Conservation (phyloP, 2,329 filamentous ascomycete species). For the Cladosporium cucumerinum region DNA sequence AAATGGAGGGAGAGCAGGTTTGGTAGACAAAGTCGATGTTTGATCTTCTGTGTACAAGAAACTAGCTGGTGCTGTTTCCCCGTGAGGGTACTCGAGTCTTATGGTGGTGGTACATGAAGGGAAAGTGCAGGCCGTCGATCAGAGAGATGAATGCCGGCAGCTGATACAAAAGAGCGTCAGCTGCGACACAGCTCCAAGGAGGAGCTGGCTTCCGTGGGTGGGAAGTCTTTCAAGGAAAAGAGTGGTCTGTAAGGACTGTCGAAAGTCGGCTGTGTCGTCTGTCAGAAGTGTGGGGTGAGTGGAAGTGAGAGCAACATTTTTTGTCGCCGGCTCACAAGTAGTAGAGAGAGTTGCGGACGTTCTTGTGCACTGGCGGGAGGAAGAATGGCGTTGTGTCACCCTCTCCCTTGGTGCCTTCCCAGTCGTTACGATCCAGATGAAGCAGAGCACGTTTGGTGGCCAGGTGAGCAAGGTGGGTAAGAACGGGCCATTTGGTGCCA, state of each 20-base stretch:
- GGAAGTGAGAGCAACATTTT: background rate
- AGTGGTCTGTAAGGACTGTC: background rate
- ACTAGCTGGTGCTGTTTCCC: background rate
- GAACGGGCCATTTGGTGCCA: slow-evolving; percentile 18
- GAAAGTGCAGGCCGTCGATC: background rate
- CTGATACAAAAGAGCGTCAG: background rate
- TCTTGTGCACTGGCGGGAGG: slow-evolving; percentile 7
- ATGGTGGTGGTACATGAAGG: background rate
- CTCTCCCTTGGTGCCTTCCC: background rate
- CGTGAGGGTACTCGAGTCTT: background rate
- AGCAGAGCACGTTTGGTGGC: slow-evolving; percentile 17
- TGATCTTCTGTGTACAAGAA: background rate
- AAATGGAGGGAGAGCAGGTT: background rate
- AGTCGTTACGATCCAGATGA: slow-evolving; percentile 2
- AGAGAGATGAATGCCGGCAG: background rate
- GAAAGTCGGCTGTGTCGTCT: background rate
- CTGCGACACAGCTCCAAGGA: background rate
- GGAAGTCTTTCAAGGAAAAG: background rate
- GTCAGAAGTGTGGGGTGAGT: background rate
- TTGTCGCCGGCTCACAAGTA: background rate
- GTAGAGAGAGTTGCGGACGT: slow-evolving; percentile 2
- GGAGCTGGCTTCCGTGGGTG: background rate
- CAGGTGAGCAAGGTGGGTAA: slow-evolving; percentile 17
- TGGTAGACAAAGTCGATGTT: background rate
- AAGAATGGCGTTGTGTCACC: background rate